Conservation (phyloP, 1,284 basidiomycete genomes). For the Cutaneotrichosporon curvatum region DNA sequence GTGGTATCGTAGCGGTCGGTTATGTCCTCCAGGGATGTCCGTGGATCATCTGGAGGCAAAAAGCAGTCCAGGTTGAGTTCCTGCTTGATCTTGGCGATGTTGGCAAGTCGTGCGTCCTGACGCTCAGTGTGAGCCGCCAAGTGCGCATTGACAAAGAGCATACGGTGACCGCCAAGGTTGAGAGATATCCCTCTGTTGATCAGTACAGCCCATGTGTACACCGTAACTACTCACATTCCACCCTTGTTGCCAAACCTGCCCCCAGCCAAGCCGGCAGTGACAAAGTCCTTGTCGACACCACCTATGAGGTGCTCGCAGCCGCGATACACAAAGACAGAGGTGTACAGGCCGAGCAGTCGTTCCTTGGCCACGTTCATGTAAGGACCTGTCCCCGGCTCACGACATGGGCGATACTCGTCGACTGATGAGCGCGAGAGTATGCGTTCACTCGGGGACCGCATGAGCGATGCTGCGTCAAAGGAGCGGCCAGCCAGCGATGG, state of each 20-base stretch:
- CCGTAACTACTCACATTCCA: conserved; percentile 32
- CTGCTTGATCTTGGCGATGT: conserved; percentile 49
- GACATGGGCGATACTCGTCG: not conserved
- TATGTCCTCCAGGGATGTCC: conserved; percentile 36
- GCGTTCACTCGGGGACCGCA: not conserved
- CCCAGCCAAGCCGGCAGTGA: conserved; percentile 52
- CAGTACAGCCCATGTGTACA: conserved; percentile 22
- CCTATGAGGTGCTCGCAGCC: conserved; percentile 46
- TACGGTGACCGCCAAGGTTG: conserved; percentile 49
- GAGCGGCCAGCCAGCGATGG: too few relatives aligned
- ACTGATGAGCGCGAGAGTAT: not conserved
- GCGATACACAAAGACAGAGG: conserved; percentile 47
- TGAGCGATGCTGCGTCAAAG: not conserved
- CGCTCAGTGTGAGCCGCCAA: conserved; percentile 50
- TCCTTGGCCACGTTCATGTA: conserved; percentile 54
- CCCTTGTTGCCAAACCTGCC: conserved; percentile 53
- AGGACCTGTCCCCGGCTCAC: conserved; percentile 28
- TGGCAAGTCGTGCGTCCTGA: conserved; percentile 39
- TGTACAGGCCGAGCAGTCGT: conserved; percentile 52
- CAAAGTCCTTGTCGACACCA: conserved; percentile 49
- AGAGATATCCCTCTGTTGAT: conserved; percentile 49
- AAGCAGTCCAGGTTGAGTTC: conserved; percentile 52
- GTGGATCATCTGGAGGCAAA: conserved; percentile 40
- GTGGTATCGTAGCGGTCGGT: conserved; percentile 52
- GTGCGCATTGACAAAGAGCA: conserved; percentile 55